Evolutionary conservation across 805 yeast genomes (phyloP), one percentile per base, ranked within the genome.

Genomic region (Gaillardinia entomophila): DNA sequence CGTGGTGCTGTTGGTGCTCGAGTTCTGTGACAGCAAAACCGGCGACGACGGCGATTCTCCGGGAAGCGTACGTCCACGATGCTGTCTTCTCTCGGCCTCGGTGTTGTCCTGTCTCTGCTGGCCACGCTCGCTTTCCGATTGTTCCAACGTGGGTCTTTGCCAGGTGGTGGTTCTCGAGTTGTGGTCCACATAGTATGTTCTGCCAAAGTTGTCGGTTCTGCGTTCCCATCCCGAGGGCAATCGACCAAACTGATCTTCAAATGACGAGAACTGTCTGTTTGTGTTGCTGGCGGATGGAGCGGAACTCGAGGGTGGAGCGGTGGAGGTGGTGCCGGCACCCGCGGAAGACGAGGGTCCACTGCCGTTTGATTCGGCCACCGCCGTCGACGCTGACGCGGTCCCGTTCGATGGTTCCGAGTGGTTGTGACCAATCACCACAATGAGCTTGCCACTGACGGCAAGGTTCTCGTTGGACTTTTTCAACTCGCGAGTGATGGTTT

Each of bases 191-290:
- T 90, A 92, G 62, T 92, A 92, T 1, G 97, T 90, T 53, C 99
- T 77, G 18, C 98, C 98, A 51, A 88, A 85, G 58, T 88, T 87
- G 59, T 92, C 99, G 1, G 97, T 89, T 62, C 98, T 77, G 48
- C 98, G 79, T 61, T 92, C 99, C 97, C 98, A 92, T 3, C 99
- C 99, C 5, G 96, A 87, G 3, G 98, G 99, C 45, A 92, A 71
- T 53, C 96, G 73, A 27, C 99, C 99, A 49, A 79, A 77, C 58
- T 90, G 97, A 62, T 92, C 99, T 62, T 92, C 98, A 57, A 92
- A 92, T 2, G 97, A 86, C 4, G 95, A 84, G 48, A 80, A 82
- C 51, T 82, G 94, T 50, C 88, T 75, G 45, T 62, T 60, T 5
- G 51, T 36, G 14, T 37, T 20, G 7, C 40, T 17, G n/a, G 34